These are phyloP conservation scores for Penicillium sp. DNA, from an alignment of 2,329 filamentous ascomycete species.

Conservation along the genomic window DNA sequence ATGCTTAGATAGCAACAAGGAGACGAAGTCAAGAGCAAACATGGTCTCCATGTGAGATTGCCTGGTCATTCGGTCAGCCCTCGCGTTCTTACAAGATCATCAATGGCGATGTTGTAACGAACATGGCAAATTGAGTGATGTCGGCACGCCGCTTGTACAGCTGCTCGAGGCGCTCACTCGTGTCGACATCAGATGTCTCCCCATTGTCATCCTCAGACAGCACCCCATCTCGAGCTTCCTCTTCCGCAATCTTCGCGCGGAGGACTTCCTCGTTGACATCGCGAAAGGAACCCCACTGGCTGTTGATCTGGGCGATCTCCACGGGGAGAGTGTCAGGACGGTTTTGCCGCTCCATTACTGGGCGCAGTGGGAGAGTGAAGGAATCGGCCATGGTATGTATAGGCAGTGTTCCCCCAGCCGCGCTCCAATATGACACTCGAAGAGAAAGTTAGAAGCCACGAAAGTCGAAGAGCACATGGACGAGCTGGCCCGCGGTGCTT, in stretches of 20 bases:
- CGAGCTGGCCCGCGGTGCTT: not conserved
- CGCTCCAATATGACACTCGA: not conserved
- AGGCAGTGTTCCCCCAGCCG: not conserved
- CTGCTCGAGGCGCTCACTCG: constrained; percentile 40
- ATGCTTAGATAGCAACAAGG: constrained; percentile 78
- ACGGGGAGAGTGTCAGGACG: constrained; percentile 63
- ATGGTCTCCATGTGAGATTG: constrained; percentile 51
- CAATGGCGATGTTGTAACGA: constrained; percentile 11
- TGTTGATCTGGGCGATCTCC: constrained; percentile 75
- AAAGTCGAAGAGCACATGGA: not conserved
- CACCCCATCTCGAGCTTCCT: constrained; percentile 49
- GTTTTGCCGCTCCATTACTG: constrained; percentile 48
- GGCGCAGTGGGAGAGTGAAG: constrained; percentile 60
- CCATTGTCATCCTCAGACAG: constrained; percentile 43
- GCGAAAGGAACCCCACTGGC: constrained; percentile 77
- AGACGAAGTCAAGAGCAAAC: constrained; percentile 76
- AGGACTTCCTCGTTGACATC: constrained; percentile 72
- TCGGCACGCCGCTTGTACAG: constrained; percentile 46
- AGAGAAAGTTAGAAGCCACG: not conserved
- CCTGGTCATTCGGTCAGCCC: constrained; percentile 25
- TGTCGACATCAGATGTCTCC: constrained; percentile 32
- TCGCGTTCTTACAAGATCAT: not conserved
- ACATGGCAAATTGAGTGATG: constrained; percentile 46
- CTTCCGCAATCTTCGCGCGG: constrained; percentile 61
- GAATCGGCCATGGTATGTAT: constrained; percentile 36